Conservation (phyloP, 2,329 filamentous ascomycete genomes). For the Aphanocladium album region DNA sequence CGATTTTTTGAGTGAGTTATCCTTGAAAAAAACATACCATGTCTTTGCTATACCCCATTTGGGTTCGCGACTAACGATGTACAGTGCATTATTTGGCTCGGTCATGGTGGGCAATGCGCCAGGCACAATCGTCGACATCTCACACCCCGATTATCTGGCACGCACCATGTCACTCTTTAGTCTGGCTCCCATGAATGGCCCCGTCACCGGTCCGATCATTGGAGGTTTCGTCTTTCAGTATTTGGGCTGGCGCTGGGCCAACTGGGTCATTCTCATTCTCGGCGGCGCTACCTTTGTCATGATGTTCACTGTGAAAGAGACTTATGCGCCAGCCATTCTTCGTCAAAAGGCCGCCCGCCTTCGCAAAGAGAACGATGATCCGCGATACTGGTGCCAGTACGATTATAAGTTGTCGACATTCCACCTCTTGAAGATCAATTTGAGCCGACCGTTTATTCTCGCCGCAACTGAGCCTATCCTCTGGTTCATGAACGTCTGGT, state of each 20-base stretch:
- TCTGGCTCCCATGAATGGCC: constrained; percentile 80
- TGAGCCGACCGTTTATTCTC: constrained; percentile 69
- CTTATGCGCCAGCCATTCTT: constrained; percentile 66
- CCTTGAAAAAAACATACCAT: neutral
- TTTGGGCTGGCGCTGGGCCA: constrained; percentile 77
- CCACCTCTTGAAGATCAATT: constrained; percentile 62
- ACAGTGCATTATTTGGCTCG: constrained; percentile 50
- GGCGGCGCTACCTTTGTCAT: constrained; percentile 53
- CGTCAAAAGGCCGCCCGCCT: constrained; percentile 54
- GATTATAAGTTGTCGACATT: constrained; percentile 60
- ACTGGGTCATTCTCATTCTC: constrained; percentile 69
- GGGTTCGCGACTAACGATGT: neutral
- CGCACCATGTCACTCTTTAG: constrained; percentile 80
- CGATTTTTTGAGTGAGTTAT: constrained; percentile 64
- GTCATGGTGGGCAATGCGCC: constrained; percentile 81
- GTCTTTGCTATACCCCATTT: neutral
- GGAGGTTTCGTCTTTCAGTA: constrained; percentile 66
- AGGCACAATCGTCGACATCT: constrained; percentile 77
- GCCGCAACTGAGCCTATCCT: constrained; percentile 71
- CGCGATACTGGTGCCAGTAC: constrained; percentile 68
- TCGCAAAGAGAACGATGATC: constrained; percentile 61
- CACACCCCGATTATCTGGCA: constrained; percentile 73
- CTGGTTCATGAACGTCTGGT: constrained; percentile 59
- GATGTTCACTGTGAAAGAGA: constrained; percentile 58
- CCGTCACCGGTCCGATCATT: constrained; percentile 40